These are phyloP conservation scores for Pochonia chlamydosporia DNA, from an alignment of 2,329 filamentous ascomycete species.

Conservation along the genomic window DNA sequence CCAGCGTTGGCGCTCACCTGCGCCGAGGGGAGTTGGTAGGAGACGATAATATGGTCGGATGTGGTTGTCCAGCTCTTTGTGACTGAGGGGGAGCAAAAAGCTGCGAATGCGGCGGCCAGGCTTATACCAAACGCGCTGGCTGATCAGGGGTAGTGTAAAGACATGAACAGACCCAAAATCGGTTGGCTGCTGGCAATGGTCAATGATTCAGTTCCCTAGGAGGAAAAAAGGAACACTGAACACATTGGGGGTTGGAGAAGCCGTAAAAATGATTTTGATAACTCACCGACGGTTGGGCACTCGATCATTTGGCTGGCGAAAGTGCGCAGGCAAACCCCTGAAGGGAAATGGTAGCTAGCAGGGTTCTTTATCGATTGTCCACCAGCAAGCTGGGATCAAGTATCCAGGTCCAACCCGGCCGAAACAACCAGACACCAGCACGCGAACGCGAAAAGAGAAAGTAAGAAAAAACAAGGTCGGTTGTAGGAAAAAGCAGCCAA, in stretches of 20 bases:
- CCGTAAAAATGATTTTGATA: not conserved
- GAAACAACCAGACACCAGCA: no score
- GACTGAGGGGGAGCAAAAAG: not conserved
- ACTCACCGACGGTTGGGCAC: not conserved
- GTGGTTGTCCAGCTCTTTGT: not conserved
- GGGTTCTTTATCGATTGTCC: slow-evolving; percentile 7
- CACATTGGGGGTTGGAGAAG: not conserved
- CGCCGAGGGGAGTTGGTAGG: slow-evolving; percentile 2
- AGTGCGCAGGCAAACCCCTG: slow-evolving; percentile 5
- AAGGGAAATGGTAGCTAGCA: slow-evolving; percentile 3
- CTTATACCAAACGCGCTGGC: slow-evolving; percentile 2
- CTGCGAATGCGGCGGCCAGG: not conserved
- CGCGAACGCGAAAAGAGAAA: no score
- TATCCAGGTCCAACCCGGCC: not conserved
- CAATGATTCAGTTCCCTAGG: not conserved
- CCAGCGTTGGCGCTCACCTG: slow-evolving; percentile 12
- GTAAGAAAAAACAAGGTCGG: no score
- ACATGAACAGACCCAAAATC: slow-evolving; percentile 3
- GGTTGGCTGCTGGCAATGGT: not conserved
- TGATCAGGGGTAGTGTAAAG: slow-evolving; percentile 5
- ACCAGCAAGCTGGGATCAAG: not conserved
- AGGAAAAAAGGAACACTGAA: not conserved
- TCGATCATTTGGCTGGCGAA: slow-evolving; percentile 2
- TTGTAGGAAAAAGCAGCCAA: no score
- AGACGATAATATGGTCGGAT: not conserved